Evolutionary conservation across 2,329 filamentous ascomycete genomes (phyloP).

Genomic region (Colletotrichum navitas): DNA sequence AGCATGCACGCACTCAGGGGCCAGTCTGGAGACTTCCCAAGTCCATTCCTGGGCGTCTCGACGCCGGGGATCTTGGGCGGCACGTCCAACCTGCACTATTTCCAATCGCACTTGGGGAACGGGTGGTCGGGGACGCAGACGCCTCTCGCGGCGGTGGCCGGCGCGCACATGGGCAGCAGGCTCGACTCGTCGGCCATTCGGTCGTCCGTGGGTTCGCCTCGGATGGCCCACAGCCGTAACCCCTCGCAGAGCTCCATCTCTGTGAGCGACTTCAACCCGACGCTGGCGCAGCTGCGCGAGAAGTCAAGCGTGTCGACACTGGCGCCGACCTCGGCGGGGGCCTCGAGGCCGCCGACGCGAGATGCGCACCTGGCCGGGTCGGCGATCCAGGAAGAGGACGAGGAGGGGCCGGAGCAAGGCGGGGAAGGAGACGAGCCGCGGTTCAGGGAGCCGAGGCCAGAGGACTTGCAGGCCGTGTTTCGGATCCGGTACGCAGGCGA

Average conservation of each 20-base stretch:
- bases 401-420: constrained; percentile 41
- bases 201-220: constrained; percentile 32
- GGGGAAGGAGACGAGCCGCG: constrained; percentile 55
- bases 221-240: constrained; percentile 56
- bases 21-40: constrained; percentile 59
- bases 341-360: constrained; percentile 69
- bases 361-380: constrained; percentile 56
- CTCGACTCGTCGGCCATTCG: constrained; percentile 36
- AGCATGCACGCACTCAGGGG: constrained; percentile 51
- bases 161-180: constrained; percentile 63
- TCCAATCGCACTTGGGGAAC: constrained; percentile 80
- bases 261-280: constrained; percentile 54
- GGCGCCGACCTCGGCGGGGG: constrained; percentile 65
- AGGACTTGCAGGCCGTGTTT: constrained; percentile 94
- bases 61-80: constrained; percentile 77
- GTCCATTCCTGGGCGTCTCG: constrained; percentile 70
- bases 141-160: constrained; percentile 82
- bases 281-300: constrained; percentile 58
- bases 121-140: constrained; percentile 82
- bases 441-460: constrained; percentile 79
- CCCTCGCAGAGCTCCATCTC: constrained; percentile 62
- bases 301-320: constrained; percentile 74
- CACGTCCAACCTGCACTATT: constrained; percentile 84
- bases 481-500: constrained; percentile 91
- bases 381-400: constrained; percentile 55